phyloP scores from a whole-genome alignment of 352 stramenopile species.

The Pythium aristosporum region DNA sequence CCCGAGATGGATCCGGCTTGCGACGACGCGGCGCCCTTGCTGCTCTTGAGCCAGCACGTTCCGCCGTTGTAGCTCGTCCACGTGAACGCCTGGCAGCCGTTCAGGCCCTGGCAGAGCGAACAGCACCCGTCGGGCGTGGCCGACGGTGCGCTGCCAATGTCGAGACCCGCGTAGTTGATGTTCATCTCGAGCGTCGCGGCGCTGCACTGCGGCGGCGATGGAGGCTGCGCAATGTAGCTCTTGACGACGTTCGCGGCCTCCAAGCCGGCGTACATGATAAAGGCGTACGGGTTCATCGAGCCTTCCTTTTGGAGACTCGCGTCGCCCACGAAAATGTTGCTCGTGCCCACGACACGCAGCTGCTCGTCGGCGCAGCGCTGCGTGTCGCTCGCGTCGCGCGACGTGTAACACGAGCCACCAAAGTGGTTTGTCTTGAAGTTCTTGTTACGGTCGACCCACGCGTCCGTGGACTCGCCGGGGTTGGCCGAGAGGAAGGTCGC shows the following conservation, averaged over 20 bases:
- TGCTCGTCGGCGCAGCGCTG: constrained; percentile 66
- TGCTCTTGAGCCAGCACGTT: constrained; percentile 33
- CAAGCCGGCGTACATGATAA: constrained; percentile 70
- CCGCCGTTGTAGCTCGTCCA: constrained; percentile 24
- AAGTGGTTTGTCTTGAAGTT: constrained; percentile 56
- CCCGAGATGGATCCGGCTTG: neutral
- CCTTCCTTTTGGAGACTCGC: constrained; percentile 32
- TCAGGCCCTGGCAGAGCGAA: neutral
- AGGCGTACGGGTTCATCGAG: constrained; percentile 74
- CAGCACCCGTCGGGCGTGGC: neutral
- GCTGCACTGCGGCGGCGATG: neutral
- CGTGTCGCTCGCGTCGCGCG: constrained; percentile 31
- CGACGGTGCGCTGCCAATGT: neutral
- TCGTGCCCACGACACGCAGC: constrained; percentile 61
- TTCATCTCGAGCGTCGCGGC: neutral
- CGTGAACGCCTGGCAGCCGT: constrained; percentile 12
- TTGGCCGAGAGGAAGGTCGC: constrained; percentile 57
- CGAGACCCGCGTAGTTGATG: neutral
- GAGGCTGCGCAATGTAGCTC: constrained; percentile 26
- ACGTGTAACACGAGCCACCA: constrained; percentile 68
- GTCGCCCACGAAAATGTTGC: constrained; percentile 70
- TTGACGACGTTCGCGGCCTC: constrained; percentile 47
- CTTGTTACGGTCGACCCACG: constrained; percentile 39
- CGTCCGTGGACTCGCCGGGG: constrained; percentile 17
- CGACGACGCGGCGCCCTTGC: neutral